Conservation (phyloP, 495 filamentous ascomycete species). For the Lindgomyces ingoldianus region DNA sequence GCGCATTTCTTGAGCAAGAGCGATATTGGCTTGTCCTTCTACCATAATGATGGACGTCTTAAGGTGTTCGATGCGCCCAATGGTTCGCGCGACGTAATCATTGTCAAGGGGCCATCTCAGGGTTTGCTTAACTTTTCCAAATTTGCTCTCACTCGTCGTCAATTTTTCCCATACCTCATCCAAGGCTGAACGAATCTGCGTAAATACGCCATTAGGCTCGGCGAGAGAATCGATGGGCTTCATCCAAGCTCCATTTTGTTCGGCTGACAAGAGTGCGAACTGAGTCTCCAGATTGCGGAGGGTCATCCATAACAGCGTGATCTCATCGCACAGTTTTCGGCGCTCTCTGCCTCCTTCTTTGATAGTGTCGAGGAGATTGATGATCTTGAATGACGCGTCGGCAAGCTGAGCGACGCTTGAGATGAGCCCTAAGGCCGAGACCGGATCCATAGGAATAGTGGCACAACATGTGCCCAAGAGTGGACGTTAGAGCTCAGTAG, state of each 20-base stretch:
- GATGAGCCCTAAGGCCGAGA: conserved; percentile 13
- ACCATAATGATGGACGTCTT: conserved; percentile 21
- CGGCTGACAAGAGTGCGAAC: conserved; percentile 16
- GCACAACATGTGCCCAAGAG: background rate
- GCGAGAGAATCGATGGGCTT: conserved; percentile 21
- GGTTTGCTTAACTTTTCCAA: conserved; percentile 12
- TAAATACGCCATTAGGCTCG: conserved; percentile 17
- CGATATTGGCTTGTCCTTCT: conserved; percentile 15
- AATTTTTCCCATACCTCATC: conserved; percentile 20
- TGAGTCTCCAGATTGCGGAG: conserved; percentile 26
- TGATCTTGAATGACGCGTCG: conserved; percentile 22
- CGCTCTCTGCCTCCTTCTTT: conserved; percentile 19
- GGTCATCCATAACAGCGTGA: conserved; percentile 28
- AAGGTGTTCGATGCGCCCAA: conserved; percentile 16
- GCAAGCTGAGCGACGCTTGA: conserved; percentile 24
- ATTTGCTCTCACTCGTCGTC: conserved; percentile 3
- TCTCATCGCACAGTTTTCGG: conserved; percentile 23
- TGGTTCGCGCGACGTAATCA: conserved; percentile 11
- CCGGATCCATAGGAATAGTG: conserved; percentile 7
- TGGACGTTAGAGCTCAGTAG: background rate
- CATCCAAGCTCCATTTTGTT: conserved; percentile 24
- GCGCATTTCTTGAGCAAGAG: conserved; percentile 19
- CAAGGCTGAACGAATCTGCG: conserved; percentile 7
- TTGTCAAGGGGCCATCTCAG: conserved; percentile 24
- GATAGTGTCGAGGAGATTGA: conserved; percentile 22